Evolutionary conservation across 768 basidiomycete species (phyloP), one percentile per base, ranked within the genome.

Genomic region (Tricholoma sp.): DNA sequence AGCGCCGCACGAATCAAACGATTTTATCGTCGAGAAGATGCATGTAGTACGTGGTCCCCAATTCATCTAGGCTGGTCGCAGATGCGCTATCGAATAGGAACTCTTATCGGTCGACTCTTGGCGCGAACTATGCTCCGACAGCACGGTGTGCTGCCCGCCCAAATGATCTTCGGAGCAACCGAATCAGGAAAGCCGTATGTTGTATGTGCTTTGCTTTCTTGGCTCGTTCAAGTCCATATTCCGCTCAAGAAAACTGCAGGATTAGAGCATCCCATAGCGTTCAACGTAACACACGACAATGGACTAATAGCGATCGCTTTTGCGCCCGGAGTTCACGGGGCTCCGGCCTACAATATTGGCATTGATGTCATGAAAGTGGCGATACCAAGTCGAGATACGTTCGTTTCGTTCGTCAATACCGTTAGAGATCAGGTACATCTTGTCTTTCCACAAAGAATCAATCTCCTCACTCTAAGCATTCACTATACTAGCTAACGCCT

Each of bases 211-310:
- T 10, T 44, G 18, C 52, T 49, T 41, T 29, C 37, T 20, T 47
- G 12, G 28, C 45, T 32, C 31, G 5, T 32, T 39, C 31, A 55
- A 39, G 20, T 13, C 6, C 39, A 53, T 37, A 50, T 34, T 8
- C 36, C 64, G n/a, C 32, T n/a, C 6, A 49, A 85, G 85, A 74
- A 72, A 3, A 72, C 76, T 6, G 72, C 76, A 24, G 69, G 63
- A 12, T 52, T 79, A 57, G 64, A 77, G 57, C 80, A 80, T n/a
- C 78, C 82, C 2, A 76, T 94, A 42, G 88, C 79, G 0, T 94
- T 81, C 74, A 94, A 94, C 66, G 76, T 94, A 52, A 83, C 91
- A 18, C 91, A 94, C 66, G 92, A 94, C 67, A 86, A 85, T 63
- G 79, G 77, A 2, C 65, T 89, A 24, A 74, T 94, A 54, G 88